phyloP scores from a whole-genome alignment of 2,329 filamentous ascomycete species.

The Lachnellula arida region DNA sequence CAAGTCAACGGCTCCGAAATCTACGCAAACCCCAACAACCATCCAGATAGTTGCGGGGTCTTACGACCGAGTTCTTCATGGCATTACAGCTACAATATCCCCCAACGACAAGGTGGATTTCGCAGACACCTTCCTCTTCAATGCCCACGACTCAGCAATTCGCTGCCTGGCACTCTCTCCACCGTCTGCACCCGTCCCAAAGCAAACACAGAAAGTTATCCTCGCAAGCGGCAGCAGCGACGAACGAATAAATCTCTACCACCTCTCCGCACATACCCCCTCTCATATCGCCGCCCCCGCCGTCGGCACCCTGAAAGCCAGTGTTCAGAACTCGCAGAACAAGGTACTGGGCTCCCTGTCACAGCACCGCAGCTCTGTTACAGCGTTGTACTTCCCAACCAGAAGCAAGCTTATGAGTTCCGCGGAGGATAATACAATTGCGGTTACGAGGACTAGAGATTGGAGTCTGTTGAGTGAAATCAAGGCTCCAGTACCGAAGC shows the following conservation, averaged over 20 bases:
- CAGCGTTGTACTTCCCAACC: slow-evolving; percentile 74
- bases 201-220: slow-evolving; percentile 74
- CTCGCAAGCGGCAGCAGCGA: slow-evolving; percentile 90
- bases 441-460: slow-evolving; percentile 80
- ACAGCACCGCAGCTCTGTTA: slow-evolving; percentile 81
- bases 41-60: slow-evolving; percentile 89
- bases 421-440: slow-evolving; percentile 86
- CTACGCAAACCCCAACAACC: slow-evolving; percentile 41
- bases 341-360: slow-evolving; percentile 80
- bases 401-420: slow-evolving; percentile 83
- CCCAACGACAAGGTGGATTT: slow-evolving; percentile 55
- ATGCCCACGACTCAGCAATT: slow-evolving; percentile 85
- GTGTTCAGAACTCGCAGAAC: slow-evolving; percentile 82
- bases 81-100: slow-evolving; percentile 70
- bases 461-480: slow-evolving; percentile 85
- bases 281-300: slow-evolving; percentile 52
- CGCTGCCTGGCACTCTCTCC: slow-evolving; percentile 84
- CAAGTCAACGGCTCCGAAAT: slow-evolving; percentile 19
- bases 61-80: slow-evolving; percentile 90
- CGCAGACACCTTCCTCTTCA: slow-evolving; percentile 91
- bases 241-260: slow-evolving; percentile 93
- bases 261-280: slow-evolving; percentile 67
- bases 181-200: slow-evolving; percentile 55
- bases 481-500: slow-evolving; percentile 81
- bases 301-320: slow-evolving; percentile 65